These are phyloP conservation scores for Phaffia rhodozyma DNA, from an alignment of 1,284 basidiomycete species.

Conservation along the genomic window DNA sequence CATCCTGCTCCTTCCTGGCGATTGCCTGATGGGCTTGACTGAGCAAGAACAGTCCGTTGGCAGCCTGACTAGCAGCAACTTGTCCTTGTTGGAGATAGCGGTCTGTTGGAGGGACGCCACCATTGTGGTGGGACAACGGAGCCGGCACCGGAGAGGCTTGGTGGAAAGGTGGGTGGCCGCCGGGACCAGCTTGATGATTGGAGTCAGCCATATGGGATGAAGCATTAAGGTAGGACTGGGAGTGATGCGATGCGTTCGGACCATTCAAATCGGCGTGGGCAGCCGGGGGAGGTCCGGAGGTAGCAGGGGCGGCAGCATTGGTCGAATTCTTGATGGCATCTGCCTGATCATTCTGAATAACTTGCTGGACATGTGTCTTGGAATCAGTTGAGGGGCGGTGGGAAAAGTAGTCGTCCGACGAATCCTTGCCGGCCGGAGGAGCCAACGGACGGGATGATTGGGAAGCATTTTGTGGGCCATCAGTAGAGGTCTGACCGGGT, in stretches of 20 bases:
- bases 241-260: not conserved
- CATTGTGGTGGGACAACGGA: not conserved
- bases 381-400: slow-evolving; percentile 11
- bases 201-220: not conserved
- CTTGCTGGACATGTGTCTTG: slow-evolving; percentile 18
- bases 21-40: slow-evolving; percentile 90
- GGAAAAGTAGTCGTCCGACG: slow-evolving; percentile 15
- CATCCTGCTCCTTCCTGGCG: slow-evolving; percentile 71
- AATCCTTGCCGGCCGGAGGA: slow-evolving; percentile 1
- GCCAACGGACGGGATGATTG: not conserved
- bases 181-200: not conserved
- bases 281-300: slow-evolving; percentile 27
- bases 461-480: not conserved
- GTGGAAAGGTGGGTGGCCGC: not conserved
- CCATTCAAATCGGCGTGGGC: slow-evolving; percentile 3
- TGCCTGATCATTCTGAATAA: slow-evolving; percentile 11
- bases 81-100: slow-evolving; percentile 14
- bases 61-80: slow-evolving; percentile 39
- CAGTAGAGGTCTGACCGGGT: not conserved
- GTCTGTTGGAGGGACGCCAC: slow-evolving; percentile 10
- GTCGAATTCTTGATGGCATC: not conserved
- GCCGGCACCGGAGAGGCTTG: slow-evolving; percentile 5
- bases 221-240: not conserved
- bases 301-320: not conserved
- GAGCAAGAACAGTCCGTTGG: slow-evolving; percentile 84